These are phyloP conservation scores for Russula sp. DNA, from an alignment of 768 basidiomycete genomes.

Conservation along the genomic window DNA sequence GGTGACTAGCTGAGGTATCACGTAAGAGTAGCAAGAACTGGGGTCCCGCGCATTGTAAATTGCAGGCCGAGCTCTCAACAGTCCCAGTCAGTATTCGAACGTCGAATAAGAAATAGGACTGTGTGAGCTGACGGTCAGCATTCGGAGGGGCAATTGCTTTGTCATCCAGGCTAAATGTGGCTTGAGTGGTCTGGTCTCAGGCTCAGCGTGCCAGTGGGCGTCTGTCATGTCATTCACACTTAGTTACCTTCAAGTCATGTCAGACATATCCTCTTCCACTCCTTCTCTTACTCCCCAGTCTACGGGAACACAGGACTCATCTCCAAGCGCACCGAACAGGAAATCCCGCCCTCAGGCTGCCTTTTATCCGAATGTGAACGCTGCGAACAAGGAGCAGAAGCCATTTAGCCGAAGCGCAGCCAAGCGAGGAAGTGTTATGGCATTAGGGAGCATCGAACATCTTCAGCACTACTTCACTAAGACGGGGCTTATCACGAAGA, in stretches of 20 bases:
- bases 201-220: too few species aligned
- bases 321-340: constrained; percentile 34
- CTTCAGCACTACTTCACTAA: constrained; percentile 94
- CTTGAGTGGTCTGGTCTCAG: too few species aligned
- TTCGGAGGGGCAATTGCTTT: too few species aligned
- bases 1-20: too few species aligned
- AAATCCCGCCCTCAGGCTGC: constrained; percentile 65
- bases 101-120: too few species aligned
- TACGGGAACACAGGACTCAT: constrained; percentile 41
- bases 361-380: constrained; percentile 70
- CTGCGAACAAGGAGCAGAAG: constrained; percentile 67
- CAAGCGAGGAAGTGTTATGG: constrained; percentile 90
- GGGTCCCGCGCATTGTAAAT: too few species aligned
- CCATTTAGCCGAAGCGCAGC: constrained; percentile 88
- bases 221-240: too few species aligned
- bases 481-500: constrained; percentile 68
- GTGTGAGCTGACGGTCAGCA: too few species aligned
- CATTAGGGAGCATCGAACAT: constrained; percentile 93
- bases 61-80: too few species aligned
- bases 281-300: constrained; percentile 60
- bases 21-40: too few species aligned
- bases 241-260: constrained; percentile 20
- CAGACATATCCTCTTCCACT: constrained; percentile 37
- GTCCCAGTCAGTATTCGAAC: too few species aligned
- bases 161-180: too few species aligned